Evolutionary conservation across 345 rosid species (phyloP), one percentile per base, ranked within the genome.

Genomic region (Lepidium sativum): DNA sequence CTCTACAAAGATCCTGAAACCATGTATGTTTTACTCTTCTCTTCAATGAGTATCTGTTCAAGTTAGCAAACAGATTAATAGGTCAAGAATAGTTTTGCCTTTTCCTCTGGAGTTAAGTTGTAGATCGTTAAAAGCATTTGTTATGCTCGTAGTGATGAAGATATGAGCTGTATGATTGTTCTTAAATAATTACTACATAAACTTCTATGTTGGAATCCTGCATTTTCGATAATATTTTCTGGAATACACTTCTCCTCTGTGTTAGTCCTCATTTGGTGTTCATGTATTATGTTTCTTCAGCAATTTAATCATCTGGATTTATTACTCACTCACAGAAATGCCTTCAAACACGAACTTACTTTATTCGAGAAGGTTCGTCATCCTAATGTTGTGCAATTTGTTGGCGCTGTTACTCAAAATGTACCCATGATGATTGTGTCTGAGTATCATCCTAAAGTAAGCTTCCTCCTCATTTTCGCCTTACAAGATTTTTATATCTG

Each of bases 331-430:
- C 23, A 73, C 89, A 94, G 99, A 86, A 81, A 79, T 49, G 91
- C 88, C 75, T 94, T 94, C 84, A 90, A 85, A 65, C 71, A 86
- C 54, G 99, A 94, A 81, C 85, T 94, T 23, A 91, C 92, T 70
- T 63, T 88, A 63, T 71, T 94, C 50, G 97, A 94, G 79, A 90
- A 82, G 79, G 97, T 88, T 29, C 84, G 99, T 39, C 99, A 94
- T 86, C 99, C 99, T 18, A 94, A 94, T 75, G 85, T 94, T 62
- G 87, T 94, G 66, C 99, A 94, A 71, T 94, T 94, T 84, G 97
- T 94, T 66, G 99, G 99, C 75, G 97, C 99, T 63, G 99, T 94
- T 62, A 94, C 99, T 45, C 99, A 94, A 77, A 90, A 94, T 63
- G 68, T 82, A 48, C 99, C 99, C 25, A 86, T 94, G 99, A 94